phyloP scores from a whole-genome alignment of 176 grass and related monocot species.

The Phragmites australis region DNA sequence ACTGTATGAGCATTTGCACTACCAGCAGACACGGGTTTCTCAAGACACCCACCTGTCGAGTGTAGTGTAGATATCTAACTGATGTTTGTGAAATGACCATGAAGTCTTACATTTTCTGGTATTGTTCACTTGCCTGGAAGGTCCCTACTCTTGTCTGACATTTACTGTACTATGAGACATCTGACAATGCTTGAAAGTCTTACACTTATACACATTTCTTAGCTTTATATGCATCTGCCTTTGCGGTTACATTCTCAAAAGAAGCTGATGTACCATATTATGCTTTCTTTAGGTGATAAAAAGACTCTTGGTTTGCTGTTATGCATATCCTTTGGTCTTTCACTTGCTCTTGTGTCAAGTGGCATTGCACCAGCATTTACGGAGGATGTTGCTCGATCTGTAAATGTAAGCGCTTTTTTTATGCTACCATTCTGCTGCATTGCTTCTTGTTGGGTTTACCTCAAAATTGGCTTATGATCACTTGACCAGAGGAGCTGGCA shows the following conservation, averaged over 20 bases:
- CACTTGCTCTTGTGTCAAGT: slow-evolving; percentile 65
- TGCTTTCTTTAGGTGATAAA: slow-evolving; percentile 75
- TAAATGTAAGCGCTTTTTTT: slow-evolving; percentile 73
- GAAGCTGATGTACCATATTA: slow-evolving; percentile 36
- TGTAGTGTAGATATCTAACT: background rate
- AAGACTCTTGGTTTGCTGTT: slow-evolving; percentile 55
- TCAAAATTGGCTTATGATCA: background rate
- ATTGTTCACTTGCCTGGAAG: slow-evolving; percentile 1
- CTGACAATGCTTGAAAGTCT: background rate
- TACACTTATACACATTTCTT: background rate
- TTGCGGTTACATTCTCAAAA: slow-evolving; percentile 30
- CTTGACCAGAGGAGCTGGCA: background rate
- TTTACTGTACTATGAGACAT: slow-evolving; percentile 5
- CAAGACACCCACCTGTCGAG: background rate
- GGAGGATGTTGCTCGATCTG: slow-evolving; percentile 78
- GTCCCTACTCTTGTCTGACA: background rate
- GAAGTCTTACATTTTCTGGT: background rate
- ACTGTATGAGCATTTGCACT: background rate
- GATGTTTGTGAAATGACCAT: background rate
- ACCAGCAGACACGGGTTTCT: background rate
- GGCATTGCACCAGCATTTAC: slow-evolving; percentile 81
- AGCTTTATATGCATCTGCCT: slow-evolving; percentile 35
- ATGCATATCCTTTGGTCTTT: slow-evolving; percentile 59
- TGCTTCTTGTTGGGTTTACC: background rate
- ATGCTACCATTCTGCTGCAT: slow-evolving; percentile 2